These are phyloP conservation scores for Clonostachys solani DNA, from an alignment of 2,329 filamentous ascomycete species.

Conservation along the genomic window DNA sequence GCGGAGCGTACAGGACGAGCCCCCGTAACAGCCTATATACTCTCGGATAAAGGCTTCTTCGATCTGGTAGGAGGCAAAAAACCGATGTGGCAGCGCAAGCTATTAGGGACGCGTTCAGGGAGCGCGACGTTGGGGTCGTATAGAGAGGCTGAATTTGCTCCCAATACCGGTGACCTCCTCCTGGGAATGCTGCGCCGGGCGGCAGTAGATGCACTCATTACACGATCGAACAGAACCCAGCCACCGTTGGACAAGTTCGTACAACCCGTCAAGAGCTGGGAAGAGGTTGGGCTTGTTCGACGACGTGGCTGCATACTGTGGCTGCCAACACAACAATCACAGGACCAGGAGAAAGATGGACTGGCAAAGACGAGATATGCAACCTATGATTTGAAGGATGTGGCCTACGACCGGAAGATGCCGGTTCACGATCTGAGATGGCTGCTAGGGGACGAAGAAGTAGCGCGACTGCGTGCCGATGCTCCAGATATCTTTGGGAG, in stretches of 20 bases:
- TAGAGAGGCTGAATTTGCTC: constrained; percentile 24
- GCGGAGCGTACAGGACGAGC: too few species aligned
- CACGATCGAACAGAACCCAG: constrained; percentile 15
- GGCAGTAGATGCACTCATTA: constrained; percentile 38
- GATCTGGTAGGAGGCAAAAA: too few species aligned
- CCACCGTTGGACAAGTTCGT: constrained; percentile 31
- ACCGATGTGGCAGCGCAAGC: too few species aligned
- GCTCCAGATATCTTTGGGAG: constrained; percentile 3
- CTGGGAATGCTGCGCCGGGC: constrained; percentile 43
- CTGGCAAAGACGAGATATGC: constrained; percentile 25
- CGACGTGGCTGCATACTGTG: constrained; percentile 43
- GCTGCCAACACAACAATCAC: constrained; percentile 13
- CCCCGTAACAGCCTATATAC: too few species aligned
- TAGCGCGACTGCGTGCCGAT: constrained; percentile 27
- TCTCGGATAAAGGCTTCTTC: too few species aligned
- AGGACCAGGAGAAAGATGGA: constrained; percentile 10
- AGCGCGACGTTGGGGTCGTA: background rate
- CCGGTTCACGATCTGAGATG: constrained; percentile 47
- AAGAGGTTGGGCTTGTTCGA: constrained; percentile 30
- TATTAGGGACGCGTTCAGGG: too few species aligned
- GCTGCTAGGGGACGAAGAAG: constrained; percentile 44
- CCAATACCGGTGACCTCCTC: constrained; percentile 52
- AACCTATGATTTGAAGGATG: constrained; percentile 33
- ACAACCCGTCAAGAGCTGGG: constrained; percentile 34
- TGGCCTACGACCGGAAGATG: constrained; percentile 27